Evolutionary conservation across 495 filamentous ascomycete species (phyloP).

Genomic region (Viridothelium virens): DNA sequence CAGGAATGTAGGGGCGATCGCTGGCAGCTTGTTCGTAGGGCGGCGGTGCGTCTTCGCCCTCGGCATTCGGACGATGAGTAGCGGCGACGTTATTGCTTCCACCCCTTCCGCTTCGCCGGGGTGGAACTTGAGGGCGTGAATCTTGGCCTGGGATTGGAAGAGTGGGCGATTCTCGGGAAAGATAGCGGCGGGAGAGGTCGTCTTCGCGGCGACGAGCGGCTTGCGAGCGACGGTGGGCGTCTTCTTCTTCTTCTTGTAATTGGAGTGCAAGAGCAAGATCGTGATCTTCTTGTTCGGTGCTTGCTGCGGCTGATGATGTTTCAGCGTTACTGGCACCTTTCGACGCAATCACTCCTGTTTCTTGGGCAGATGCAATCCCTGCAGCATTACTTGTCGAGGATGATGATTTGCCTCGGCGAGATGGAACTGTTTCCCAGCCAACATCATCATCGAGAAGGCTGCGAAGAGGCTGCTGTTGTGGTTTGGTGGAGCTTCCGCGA

Average conservation of each 20-base stretch:
- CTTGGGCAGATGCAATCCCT: slow-evolving; percentile 13
- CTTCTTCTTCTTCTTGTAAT: slow-evolving; percentile 76
- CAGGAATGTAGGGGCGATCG: slow-evolving; percentile 54
- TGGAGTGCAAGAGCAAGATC: slow-evolving; percentile 73
- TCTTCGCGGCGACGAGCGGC: slow-evolving; percentile 38
- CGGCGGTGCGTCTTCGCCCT: slow-evolving; percentile 60
- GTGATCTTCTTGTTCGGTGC: slow-evolving; percentile 61
- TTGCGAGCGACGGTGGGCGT: slow-evolving; percentile 45
- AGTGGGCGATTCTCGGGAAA: slow-evolving; percentile 43
- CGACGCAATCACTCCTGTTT: slow-evolving; percentile 14
- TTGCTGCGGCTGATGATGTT: neutral
- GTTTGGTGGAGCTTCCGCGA: slow-evolving; percentile 3
- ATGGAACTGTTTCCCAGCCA: slow-evolving; percentile 47
- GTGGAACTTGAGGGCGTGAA: slow-evolving; percentile 33
- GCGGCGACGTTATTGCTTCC: neutral
- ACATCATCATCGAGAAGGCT: slow-evolving; percentile 24
- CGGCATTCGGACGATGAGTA: slow-evolving; percentile 21
- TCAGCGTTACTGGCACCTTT: slow-evolving; percentile 1
- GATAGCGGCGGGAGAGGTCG: slow-evolving; percentile 47
- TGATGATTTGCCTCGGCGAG: slow-evolving; percentile 30
- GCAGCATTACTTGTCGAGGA: slow-evolving; percentile 12
- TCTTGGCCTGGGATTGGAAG: slow-evolving; percentile 15
- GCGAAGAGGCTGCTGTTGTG: slow-evolving; percentile 17
- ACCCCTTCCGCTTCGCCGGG: slow-evolving; percentile 25
- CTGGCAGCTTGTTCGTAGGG: slow-evolving; percentile 74